phyloP scores from a whole-genome alignment of 2,329 filamentous ascomycete species.

The Nemania sp. region DNA sequence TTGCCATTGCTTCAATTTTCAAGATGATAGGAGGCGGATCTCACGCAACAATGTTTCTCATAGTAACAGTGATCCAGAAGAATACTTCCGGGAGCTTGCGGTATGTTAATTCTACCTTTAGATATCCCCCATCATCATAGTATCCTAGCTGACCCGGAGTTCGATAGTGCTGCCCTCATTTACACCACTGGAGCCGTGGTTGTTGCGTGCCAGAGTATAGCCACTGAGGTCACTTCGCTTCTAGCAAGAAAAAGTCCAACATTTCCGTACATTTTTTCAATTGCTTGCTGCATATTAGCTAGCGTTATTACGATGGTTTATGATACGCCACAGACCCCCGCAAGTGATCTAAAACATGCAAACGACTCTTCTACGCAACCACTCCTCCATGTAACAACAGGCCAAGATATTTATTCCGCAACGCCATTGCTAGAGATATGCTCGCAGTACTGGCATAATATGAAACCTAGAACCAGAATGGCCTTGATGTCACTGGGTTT shows the following conservation, averaged over 20 bases:
- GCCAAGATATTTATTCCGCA: neutral
- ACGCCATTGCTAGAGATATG: neutral
- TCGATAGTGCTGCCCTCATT: conserved; percentile 8
- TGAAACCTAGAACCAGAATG: neutral
- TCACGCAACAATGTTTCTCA: conserved; percentile 23
- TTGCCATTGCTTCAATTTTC: conserved; percentile 17
- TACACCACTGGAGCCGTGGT: conserved; percentile 22
- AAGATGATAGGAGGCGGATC: conserved; percentile 27
- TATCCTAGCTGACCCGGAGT: neutral
- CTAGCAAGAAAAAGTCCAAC: conserved; percentile 6
- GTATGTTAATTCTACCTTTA: conserved; percentile 4
- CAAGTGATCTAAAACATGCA: neutral
- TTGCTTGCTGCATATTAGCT: conserved; percentile 15
- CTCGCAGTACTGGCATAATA: neutral
- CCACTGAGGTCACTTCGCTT: conserved; percentile 12
- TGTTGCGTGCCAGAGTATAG: conserved; percentile 18
- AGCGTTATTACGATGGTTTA: neutral
- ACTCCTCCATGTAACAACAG: conserved; percentile 2
- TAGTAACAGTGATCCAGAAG: conserved; percentile 7
- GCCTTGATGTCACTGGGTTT: neutral
- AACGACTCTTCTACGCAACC: conserved; percentile 11
- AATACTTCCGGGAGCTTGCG: conserved; percentile 7
- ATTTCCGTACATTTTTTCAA: conserved; percentile 6
- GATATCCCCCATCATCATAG: neutral
- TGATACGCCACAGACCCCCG: neutral